Evolutionary conservation across 805 yeast species (phyloP), one percentile per base, ranked within the genome.

Genomic region (Starmerella cellae): DNA sequence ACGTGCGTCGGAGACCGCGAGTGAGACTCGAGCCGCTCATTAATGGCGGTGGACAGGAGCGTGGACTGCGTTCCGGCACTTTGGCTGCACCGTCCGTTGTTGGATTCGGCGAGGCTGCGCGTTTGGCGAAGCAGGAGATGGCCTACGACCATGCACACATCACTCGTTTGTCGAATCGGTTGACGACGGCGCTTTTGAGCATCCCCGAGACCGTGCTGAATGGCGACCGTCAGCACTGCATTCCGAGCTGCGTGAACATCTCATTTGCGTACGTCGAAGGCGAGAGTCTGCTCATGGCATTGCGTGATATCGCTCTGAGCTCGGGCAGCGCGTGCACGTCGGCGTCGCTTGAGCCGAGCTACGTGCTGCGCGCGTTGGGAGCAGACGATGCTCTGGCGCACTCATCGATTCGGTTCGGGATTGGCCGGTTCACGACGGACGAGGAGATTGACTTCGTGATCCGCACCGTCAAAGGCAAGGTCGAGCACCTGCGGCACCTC

Each of bases 261-360:
- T 87, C 97, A 9, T 91, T 91, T 66, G 96, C 97, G 4, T 91
- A 88, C 60, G 82, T 91, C 53, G 98, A 91, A 68, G 98, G 98
- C 55, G 98, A 91, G 66, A 88, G 97, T 0, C 69, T 91, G 55
- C 69, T 91, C 56, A 91, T 91, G 98, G 98, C 97, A 2, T 73
- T 91, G 59, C 87, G 88, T 61, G 98, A 91, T 60, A 84, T 91
- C 58, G 98, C 98, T 0, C 70, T 91, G 51, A 79, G 93, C 48
- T 83, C 95, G 1, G 98, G 98, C 23, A 85, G 96, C 13, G 98
- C 98, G 3, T 91, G 98, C 71, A 91, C 98, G 3, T 88, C 97
- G 22, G 96, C 98, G 0, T 91, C 97, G 3, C 71, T 91, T 58
- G 98, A 91, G 63, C 98, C 98, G 11, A 84, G 95, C 5, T 91